Conservation (phyloP, 148 eudicot genomes). For the Camellia japonica region DNA sequence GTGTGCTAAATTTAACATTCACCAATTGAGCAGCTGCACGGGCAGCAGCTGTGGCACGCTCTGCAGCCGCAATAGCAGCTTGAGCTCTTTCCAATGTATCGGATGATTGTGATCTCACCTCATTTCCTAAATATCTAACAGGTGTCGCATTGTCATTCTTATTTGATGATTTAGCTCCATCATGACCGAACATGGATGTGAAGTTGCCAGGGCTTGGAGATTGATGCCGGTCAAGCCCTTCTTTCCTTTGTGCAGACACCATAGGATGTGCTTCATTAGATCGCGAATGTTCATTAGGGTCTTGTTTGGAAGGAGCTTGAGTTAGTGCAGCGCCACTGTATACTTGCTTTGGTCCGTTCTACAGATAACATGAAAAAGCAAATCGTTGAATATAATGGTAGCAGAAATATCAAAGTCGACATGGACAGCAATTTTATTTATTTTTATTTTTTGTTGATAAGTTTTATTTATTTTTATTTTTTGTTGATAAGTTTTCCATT, state of each 20-base stretch:
- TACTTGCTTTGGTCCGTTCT: slow-evolving; percentile 83
- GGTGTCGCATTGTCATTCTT: slow-evolving; percentile 19
- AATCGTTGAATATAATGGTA: not conserved
- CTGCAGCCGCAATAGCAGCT: slow-evolving; percentile 80
- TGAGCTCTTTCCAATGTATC: slow-evolving; percentile 74
- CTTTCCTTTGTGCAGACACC: slow-evolving; percentile 30
- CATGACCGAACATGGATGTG: slow-evolving; percentile 21
- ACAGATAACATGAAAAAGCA: not conserved
- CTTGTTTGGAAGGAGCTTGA: slow-evolving; percentile 21
- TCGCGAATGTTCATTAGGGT: slow-evolving; percentile 19
- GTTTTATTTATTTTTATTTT: too few relatives aligned
- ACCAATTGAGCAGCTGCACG: slow-evolving; percentile 83
- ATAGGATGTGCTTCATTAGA: slow-evolving; percentile 23
- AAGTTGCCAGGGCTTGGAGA: slow-evolving; percentile 28
- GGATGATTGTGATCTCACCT: slow-evolving; percentile 36
- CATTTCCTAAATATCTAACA: slow-evolving; percentile 18
- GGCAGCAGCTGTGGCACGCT: slow-evolving; percentile 90
- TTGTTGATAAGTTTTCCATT: too few relatives aligned
- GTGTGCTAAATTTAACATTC: slow-evolving; percentile 37
- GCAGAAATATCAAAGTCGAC: not conserved
- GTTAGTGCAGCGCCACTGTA: slow-evolving; percentile 27
- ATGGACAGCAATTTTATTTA: not conserved
- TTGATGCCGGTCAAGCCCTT: slow-evolving; percentile 24
- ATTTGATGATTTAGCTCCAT: slow-evolving; percentile 22
- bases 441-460: not conserved